Evolutionary conservation across 306 rosid species (phyloP).

Genomic region (Hippophae tibetana): DNA sequence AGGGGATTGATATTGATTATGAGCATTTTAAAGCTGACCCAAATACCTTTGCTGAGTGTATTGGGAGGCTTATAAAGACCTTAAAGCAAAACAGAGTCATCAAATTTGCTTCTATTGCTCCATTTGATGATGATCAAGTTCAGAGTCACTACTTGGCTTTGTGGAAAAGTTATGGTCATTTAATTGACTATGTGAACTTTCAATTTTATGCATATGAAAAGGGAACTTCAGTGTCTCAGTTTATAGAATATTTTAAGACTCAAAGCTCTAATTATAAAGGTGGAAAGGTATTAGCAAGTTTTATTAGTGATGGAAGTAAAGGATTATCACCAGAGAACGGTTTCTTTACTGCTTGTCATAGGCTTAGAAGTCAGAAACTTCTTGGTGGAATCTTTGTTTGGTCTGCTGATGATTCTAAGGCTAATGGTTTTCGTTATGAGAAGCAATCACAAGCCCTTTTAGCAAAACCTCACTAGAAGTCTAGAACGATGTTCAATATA

Average conservation of each 20-base stretch:
- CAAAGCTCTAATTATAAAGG: conserved; percentile 55
- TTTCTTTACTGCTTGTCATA: conserved; percentile 47
- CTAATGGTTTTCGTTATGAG: conserved; percentile 51
- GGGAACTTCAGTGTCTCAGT: conserved; percentile 49
- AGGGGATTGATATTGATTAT: conserved; percentile 70
- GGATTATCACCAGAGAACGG: conserved; percentile 51
- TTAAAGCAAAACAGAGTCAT: conserved; percentile 45
- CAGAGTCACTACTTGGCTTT: conserved; percentile 55
- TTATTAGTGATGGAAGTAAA: conserved; percentile 48
- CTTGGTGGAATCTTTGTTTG: conserved; percentile 71
- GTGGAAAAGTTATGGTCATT: conserved; percentile 53
- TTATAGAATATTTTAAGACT: conserved; percentile 38
- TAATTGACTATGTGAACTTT: conserved; percentile 73
- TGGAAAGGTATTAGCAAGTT: conserved; percentile 62
- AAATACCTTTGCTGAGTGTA: conserved; percentile 50
- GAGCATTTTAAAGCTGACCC: conserved; percentile 58
- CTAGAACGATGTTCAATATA: too few species aligned
- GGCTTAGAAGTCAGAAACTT: conserved; percentile 33
- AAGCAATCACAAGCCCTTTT: conserved; percentile 56
- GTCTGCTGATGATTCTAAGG: conserved; percentile 83
- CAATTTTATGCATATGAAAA: conserved; percentile 75
- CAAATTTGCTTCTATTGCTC: conserved; percentile 67
- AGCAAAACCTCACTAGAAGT: conserved; percentile 26
- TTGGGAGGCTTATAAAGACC: conserved; percentile 42
- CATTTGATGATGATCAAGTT: conserved; percentile 51